Conservation (phyloP, 179 eudicot species). For the Silene noctiflora region DNA sequence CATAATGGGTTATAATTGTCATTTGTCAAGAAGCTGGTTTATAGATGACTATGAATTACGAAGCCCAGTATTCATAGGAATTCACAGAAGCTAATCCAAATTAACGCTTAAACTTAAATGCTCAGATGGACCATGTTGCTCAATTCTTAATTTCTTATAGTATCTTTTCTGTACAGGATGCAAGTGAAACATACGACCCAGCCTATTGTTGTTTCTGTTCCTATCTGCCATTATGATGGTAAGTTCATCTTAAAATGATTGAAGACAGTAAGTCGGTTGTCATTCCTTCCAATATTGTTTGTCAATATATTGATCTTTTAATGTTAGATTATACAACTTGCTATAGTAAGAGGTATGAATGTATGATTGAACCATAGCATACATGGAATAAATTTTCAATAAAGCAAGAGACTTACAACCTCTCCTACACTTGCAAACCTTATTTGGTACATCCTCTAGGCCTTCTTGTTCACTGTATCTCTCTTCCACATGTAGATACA, state of each 20-base stretch:
- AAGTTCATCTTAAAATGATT: conserved; percentile 19
- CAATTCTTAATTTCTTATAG: background rate
- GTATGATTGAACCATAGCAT: background rate
- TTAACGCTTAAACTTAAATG: background rate
- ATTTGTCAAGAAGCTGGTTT: background rate
- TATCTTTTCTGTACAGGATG: conserved; percentile 55
- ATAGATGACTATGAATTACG: background rate
- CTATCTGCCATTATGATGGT: conserved; percentile 75
- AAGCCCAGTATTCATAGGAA: background rate
- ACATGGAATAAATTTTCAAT: background rate
- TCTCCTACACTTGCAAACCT: background rate
- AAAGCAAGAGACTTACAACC: conserved; percentile 8
- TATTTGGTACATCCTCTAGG: background rate
- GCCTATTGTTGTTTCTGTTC: conserved; percentile 73
- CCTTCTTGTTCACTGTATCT: conserved; percentile 2
- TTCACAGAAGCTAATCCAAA: background rate
- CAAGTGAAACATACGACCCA: conserved; percentile 68
- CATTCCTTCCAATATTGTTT: conserved; percentile 7
- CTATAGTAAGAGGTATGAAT: background rate
- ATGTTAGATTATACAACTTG: background rate
- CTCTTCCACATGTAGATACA: conserved; percentile 47
- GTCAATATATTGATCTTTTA: background rate
- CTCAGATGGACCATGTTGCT: background rate
- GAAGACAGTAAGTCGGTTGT: background rate
- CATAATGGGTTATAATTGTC: background rate